Evolutionary conservation across 805 yeast species (phyloP), one percentile per base, ranked within the genome.

Genomic region (Cyberlindnera suaveolens): DNA sequence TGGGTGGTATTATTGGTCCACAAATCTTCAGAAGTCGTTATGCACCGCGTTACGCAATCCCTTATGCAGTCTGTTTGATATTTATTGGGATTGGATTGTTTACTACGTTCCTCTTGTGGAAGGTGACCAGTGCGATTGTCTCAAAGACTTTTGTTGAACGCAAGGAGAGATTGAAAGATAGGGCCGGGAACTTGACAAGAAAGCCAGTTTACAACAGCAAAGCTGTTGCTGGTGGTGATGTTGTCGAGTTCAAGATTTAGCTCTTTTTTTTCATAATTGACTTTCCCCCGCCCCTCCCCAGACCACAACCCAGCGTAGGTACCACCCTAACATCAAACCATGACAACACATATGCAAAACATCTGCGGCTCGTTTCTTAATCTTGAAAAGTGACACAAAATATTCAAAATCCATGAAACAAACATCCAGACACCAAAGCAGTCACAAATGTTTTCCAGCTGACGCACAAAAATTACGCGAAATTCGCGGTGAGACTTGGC

Each of bases 1-100:
- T 49, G 11, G 46, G 41, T n/a, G 45, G 52, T 40, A 42, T 46
- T 11, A 38, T 46, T 26, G 46, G 52, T 16, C 48, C 52, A 10
- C 52, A 49, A 30, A 38, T 49, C 16, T 49, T 35, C 31, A 40
- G 48, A 27, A 5, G 46, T 1, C n/a, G 34, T 13, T 36, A 36
- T 15, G 16, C 31, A 11, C 38, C 38, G 15, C 40, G 46, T 17
- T 49, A 46, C 19, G 42, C 41, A 10, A 31, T 39, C 2, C 42
- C 49, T 5, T 48, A 39, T 30, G 45, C 30, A 7, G 39, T 48
- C 7, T 48, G 48, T 40, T 13, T 48, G 13, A 40, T 32, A 5
- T 49, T 49, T 31, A 40, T 48, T 18, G 45, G 39, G 17, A 8
- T 29, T 38, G 31, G 31, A 9, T 14, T 36, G 10, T 17, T 36